Conservation (phyloP, 305 asterid species). For the Rubia peregrina region DNA sequence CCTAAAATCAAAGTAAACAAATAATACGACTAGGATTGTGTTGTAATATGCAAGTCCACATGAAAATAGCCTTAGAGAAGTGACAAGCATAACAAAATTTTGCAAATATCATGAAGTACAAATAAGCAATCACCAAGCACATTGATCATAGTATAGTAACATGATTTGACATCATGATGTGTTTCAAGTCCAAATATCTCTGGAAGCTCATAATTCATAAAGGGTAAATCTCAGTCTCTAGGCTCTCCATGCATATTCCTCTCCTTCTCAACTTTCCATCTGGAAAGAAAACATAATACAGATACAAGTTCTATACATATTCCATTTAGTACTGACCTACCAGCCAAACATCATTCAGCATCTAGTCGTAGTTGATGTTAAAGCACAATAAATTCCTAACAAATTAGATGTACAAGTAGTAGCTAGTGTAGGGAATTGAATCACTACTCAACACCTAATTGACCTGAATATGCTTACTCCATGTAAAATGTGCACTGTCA, state of each 20-base stretch:
- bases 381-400: background rate
- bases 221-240: background rate
- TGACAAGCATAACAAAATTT: background rate
- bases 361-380: background rate
- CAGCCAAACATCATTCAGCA: background rate
- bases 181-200: background rate
- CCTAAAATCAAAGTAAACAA: background rate
- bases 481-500: background rate
- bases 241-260: background rate
- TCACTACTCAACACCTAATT: background rate
- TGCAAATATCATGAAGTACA: background rate
- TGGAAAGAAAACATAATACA: background rate
- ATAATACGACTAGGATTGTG: background rate
- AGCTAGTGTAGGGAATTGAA: background rate
- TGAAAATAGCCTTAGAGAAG: background rate
- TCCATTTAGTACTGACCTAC: background rate
- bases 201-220: too few relatives aligned
- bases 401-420: background rate
- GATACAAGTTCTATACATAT: background rate
- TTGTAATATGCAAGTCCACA: background rate
- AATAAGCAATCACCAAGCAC: background rate
- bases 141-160: background rate
- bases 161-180: background rate
- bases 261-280: conserved; percentile 2
- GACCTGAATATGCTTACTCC: background rate